A percentile compares a stretch with the other conserved stretches of the same genome.
phyloP scores from a whole-genome alignment of 495 filamentous ascomycete genomes.

The Trichocladium antarcticum region DNA sequence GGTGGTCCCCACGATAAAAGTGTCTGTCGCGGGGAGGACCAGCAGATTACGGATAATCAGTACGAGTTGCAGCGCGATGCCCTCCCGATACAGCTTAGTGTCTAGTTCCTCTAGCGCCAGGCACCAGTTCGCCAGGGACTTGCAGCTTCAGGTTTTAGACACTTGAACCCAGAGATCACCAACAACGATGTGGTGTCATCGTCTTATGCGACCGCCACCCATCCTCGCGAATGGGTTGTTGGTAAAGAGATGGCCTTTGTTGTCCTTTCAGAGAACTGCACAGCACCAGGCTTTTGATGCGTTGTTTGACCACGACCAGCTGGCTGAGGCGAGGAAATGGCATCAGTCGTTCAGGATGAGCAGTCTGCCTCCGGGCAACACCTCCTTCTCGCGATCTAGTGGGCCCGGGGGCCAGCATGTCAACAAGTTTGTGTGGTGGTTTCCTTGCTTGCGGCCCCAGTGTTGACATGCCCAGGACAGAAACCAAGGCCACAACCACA shows the following conservation, averaged over 20 bases:
- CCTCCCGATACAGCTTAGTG: no score
- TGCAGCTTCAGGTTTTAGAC: background rate
- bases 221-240: background rate
- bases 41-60: no score
- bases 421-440: constrained; percentile 63
- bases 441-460: background rate
- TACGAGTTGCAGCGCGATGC: no score
- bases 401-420: constrained; percentile 93
- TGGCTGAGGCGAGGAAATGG: constrained; percentile 68
- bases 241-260: background rate
- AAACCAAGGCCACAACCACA: constrained; percentile 77
- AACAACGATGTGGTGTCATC: background rate
- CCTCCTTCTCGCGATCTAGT: constrained; percentile 74
- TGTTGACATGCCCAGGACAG: constrained; percentile 49
- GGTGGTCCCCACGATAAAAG: background rate
- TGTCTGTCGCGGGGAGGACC: background rate
- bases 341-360: constrained; percentile 49
- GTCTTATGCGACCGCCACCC: background rate
- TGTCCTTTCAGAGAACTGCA: constrained; percentile 12
- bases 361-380: constrained; percentile 55
- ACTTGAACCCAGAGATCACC: background rate
- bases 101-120: no score
- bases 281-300: constrained; percentile 33
- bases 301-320: constrained; percentile 42
- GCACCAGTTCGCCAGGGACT: no score